phyloP scores from a whole-genome alignment of 768 basidiomycete species.

The Tulasnella sp. region DNA sequence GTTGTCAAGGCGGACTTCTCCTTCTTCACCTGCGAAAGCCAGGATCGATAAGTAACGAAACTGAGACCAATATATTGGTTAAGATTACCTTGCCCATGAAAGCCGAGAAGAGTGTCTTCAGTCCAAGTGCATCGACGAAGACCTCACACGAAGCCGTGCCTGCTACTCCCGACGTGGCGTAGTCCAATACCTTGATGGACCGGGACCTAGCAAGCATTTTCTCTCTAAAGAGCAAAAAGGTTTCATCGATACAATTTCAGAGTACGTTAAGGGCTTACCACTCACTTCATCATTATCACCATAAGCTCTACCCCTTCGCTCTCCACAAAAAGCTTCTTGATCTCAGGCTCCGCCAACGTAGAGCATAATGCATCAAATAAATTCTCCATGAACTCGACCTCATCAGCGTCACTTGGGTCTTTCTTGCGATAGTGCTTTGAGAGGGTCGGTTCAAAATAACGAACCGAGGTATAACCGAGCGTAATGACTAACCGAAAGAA shows the following conservation, averaged over 20 bases:
- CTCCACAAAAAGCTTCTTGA: conserved; percentile 73
- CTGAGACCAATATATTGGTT: not conserved
- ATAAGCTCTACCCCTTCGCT: conserved; percentile 93
- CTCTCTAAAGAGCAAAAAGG: conserved; percentile 39
- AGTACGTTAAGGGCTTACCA: not conserved
- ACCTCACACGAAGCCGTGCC: conserved; percentile 62
- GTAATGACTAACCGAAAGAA: conserved; percentile 70
- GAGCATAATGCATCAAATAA: conserved; percentile 86
- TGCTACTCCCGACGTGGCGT: conserved; percentile 71
- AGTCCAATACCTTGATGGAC: conserved; percentile 83
- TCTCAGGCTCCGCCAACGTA: conserved; percentile 59
- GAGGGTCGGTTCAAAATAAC: no score
- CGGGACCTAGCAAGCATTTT: conserved; percentile 70
- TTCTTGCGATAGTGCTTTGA: conserved; percentile 72
- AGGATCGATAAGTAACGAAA: not conserved
- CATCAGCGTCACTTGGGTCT: conserved; percentile 79
- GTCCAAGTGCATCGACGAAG: conserved; percentile 77
- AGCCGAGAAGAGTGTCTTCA: conserved; percentile 81
- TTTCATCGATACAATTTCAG: not conserved
- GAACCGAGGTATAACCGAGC: no score
- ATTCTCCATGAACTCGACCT: conserved; percentile 97
- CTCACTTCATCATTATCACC: conserved; percentile 93
- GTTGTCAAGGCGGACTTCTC: conserved; percentile 36
- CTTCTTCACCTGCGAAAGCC: conserved; percentile 56
- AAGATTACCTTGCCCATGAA: conserved; percentile 84